Evolutionary conservation across 352 stramenopile species (phyloP), one percentile per base, ranked within the genome.

Genomic region (Globisporangium cystogenes): DNA sequence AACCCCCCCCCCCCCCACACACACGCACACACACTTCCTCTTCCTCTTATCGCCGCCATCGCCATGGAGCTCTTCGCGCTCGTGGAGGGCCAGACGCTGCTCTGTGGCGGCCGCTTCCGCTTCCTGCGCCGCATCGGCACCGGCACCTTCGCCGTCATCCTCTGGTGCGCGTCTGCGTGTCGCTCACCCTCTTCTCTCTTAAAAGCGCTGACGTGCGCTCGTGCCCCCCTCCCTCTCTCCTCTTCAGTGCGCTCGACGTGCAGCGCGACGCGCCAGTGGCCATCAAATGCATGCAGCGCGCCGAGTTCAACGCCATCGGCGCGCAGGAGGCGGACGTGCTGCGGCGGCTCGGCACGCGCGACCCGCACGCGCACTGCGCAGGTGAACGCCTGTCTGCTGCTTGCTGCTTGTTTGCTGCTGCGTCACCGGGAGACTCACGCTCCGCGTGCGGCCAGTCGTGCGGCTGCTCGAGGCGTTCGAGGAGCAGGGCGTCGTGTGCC

Each of bases 71-170:
- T 68, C 60, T 67, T 82, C 47, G 64, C 71, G 24, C 51, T 87
- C 7, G 75, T 87, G 41, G 78, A 91, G 64, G 77, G 80, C 10
- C 76, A 87, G 53, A 89, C 77, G 53, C 63, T 85, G 51, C 64
- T 89, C 37, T 67, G 67, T 31, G 60, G 63, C 48, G 78, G 72
- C 7, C 81, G 81, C 70, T 89, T 86, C 55, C 77, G 77, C 63
- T 89, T 88, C 65, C 70, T 87, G 26, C 74, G 70, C 29, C 72
- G 78, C 57, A 73, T 91, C 52, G 81, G 72, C 55, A 77, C 65
- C 51, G 81, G 81, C 54, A 87, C 77, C 16, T 91, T 87, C 56
- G 68, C 77, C 27, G 55, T 81, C 54, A 83, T 91, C 55, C 71
- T 91, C 52, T 62, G 72, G 74, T 87, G 46, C 35, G 69, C 61